Evolutionary conservation across 192 early-diverging fungal genomes (phyloP).

Genomic region (Coemansia sp.): DNA sequence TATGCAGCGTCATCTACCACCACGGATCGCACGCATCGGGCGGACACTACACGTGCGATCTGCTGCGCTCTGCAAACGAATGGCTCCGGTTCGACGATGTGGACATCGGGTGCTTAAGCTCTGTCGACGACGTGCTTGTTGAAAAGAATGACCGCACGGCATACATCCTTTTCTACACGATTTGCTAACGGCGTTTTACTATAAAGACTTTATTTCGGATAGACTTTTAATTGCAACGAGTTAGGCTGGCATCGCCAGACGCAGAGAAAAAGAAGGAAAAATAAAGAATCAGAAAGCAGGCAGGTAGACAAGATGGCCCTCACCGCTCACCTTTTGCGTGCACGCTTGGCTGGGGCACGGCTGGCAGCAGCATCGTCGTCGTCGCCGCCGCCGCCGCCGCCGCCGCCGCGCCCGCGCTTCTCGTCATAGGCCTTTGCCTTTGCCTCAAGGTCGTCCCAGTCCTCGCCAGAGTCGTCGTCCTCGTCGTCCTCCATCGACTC

Average conservation of each 20-base stretch:
- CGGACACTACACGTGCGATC: slow-evolving; percentile 97
- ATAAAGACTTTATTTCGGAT: too few species aligned
- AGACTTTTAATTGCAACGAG: too few species aligned
- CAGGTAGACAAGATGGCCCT: neutral
- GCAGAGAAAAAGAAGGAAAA: neutral
- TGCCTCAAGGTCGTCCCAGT: slow-evolving; percentile 83
- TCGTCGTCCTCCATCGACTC: slow-evolving; percentile 45
- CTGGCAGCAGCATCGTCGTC: slow-evolving; percentile 12
- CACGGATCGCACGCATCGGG: slow-evolving; percentile 84
- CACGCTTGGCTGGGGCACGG: slow-evolving; percentile 36
- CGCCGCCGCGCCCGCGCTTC: slow-evolving; percentile 26
- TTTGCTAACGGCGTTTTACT: slow-evolving; percentile 9
- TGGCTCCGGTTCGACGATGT: slow-evolving; percentile 96
- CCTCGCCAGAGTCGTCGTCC: slow-evolving; percentile 67
- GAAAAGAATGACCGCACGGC: slow-evolving; percentile 53
- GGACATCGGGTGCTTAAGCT: slow-evolving; percentile 57
- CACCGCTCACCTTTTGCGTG: slow-evolving; percentile 43
- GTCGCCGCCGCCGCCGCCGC: slow-evolving; percentile 11
- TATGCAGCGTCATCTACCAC: slow-evolving; percentile 93
- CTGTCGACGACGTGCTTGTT: slow-evolving; percentile 33
- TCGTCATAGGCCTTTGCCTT: slow-evolving; percentile 64
- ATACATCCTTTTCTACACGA: slow-evolving; percentile 54
- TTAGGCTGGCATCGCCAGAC: too few species aligned
- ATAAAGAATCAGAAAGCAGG: neutral
- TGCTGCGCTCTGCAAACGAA: slow-evolving; percentile 65